phyloP scores from a whole-genome alignment of 352 stramenopile genomes.

The Globisporangium echinulatum region DNA sequence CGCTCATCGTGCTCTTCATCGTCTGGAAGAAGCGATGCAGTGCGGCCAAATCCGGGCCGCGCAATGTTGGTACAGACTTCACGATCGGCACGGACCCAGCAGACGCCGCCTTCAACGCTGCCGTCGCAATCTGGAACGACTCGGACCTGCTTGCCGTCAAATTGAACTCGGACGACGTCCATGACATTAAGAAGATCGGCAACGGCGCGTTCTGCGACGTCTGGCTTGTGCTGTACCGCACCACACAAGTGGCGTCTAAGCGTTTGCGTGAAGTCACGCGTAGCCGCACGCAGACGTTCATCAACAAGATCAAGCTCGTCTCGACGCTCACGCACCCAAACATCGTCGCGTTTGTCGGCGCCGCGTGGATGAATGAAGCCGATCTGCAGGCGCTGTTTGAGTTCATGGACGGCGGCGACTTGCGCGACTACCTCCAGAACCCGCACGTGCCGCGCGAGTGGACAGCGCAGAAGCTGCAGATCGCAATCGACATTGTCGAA shows the following conservation, averaged over 20 bases:
- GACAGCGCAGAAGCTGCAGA: conserved; percentile 3
- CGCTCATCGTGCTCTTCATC: too few relatives aligned
- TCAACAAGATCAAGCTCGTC: conserved; percentile 48
- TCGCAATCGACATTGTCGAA: conserved; percentile 19
- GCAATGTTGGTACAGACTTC: too few relatives aligned
- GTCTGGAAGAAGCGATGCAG: neutral
- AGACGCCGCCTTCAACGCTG: too few relatives aligned
- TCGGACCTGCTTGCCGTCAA: too few relatives aligned
- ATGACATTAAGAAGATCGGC: too few relatives aligned
- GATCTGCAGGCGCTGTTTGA: conserved; percentile 27
- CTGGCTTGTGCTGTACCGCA: conserved; percentile 31
- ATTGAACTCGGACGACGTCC: too few relatives aligned
- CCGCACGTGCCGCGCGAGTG: neutral
- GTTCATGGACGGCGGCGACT: conserved; percentile 24
- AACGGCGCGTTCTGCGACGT: conserved; percentile 14
- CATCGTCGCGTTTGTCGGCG: conserved; percentile 39
- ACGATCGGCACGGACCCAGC: too few relatives aligned
- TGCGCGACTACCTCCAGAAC: conserved; percentile 31
- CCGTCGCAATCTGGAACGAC: conserved; percentile 21
- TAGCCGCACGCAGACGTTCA: conserved; percentile 36
- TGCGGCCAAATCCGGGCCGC: too few relatives aligned
- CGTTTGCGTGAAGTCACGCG: conserved; percentile 1
- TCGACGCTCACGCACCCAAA: conserved; percentile 33
- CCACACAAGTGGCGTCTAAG: conserved; percentile 24
- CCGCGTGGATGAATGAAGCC: conserved; percentile 35